Base-by-base conservation (phyloP, 208 protist genomes). In the Vickermania ingenoplastis region DNA sequence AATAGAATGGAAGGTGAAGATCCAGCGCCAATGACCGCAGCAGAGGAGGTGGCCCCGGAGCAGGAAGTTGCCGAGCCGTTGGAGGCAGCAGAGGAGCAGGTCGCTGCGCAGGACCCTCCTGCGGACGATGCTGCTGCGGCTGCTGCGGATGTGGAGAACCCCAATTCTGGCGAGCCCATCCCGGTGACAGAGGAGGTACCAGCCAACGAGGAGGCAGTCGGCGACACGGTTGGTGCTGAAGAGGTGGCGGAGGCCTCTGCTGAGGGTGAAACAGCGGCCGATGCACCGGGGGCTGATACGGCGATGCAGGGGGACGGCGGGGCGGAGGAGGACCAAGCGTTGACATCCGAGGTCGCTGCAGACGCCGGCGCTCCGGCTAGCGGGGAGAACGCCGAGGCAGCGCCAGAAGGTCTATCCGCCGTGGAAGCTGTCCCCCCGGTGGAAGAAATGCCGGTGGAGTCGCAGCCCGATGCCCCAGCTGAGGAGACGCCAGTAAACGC, bases 71-170 rank as follows among this genome's bases (percentile, higher is more conserved):
- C 36, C 4, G 25, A 58, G 31, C 27, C 21, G 5, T 30, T 45
- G 36, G 17, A n/a, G 36, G 11, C 53, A 3, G 41, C 61, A 22
- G 61, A 59, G 28, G 61, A 66, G 31, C 52, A 29, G 41, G 29
- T 23, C 28, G 52, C 31, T 17, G 23, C 52, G 22, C 30, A 23
- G 31, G 61, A 60, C 26, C 21, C 24, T 17, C 30, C 22, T 5
- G 28, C 28, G 27, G 56, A 50, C 17, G 31, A n/a, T 13, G 28
- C 29, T 25, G 3, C 28, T 3, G 56, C 31, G 3, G 22, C 26
- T n/a, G 4, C 36, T 31, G 28, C 13, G 14, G 5, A 3, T 3
- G 7, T 50, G 3, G 26, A 13, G 41, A 17, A 48, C 17, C 14
- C 13, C 13, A 13, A 48, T 13, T 17, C 13, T 13, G 41, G 13